Percentiles rank a stretch among this genome's conserved stretches.
Evolutionary conservation across 1,284 basidiomycete species (phyloP).

Genomic region (Uromyces viciae-fabae): DNA sequence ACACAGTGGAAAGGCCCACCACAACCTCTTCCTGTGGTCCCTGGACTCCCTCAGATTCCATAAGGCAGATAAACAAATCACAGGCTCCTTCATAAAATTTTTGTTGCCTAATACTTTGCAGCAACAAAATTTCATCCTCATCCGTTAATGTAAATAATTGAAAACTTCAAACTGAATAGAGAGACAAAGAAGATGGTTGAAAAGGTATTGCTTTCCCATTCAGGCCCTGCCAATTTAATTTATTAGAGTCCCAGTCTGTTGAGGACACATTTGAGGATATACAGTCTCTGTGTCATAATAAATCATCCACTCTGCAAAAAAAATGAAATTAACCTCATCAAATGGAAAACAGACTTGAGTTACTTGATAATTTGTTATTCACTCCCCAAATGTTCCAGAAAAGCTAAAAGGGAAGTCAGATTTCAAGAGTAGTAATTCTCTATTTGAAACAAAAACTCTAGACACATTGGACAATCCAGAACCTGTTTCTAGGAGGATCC

Average conservation of each 20-base stretch:
- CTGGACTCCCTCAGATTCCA: background rate
- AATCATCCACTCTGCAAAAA: background rate
- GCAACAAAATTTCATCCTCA: background rate
- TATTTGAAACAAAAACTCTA: background rate
- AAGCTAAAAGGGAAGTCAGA: background rate
- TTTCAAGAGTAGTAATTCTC: background rate
- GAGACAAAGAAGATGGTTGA: background rate
- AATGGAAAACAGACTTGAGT: background rate
- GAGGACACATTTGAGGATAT: background rate
- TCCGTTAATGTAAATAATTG: background rate
- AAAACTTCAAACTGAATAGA: background rate
- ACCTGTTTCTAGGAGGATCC: background rate
- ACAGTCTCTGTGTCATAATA: constrained; percentile 9
- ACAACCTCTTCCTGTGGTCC: constrained; percentile 9
- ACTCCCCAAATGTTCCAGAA: background rate
- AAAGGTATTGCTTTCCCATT: background rate
- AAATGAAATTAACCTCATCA: background rate
- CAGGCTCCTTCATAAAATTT: constrained; percentile 1
- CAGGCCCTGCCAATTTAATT: background rate
- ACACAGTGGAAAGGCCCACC: background rate
- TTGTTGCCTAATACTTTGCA: background rate
- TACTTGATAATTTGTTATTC: background rate
- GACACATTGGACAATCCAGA: background rate
- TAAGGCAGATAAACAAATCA: constrained; percentile 16
- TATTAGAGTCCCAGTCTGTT: background rate